A percentile compares a stretch with the other conserved stretches of the same genome.
phyloP scores from a whole-genome alignment of 139 green algal genomes.

The Chloropicon primus region DNA sequence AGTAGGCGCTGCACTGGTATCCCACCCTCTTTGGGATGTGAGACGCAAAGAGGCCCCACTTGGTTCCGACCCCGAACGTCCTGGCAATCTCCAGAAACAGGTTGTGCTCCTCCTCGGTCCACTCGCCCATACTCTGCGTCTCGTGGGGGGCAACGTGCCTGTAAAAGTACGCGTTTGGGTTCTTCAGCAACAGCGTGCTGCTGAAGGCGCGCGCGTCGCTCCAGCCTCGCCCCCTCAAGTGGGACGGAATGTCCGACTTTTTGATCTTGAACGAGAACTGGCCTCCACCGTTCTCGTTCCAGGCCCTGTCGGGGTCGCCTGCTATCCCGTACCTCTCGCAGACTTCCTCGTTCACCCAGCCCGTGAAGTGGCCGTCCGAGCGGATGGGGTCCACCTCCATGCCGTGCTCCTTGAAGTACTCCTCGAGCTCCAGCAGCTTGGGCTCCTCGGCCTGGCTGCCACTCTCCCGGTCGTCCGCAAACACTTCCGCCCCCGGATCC shows the following conservation, averaged over 20 bases:
- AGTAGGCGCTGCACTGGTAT: slow-evolving; percentile 45
- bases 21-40: slow-evolving; percentile 50
- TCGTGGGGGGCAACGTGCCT: slow-evolving; percentile 36
- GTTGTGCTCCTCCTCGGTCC: slow-evolving; percentile 45
- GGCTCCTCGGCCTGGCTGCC: too few species aligned
- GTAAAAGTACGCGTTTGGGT: slow-evolving; percentile 70
- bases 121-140: slow-evolving; percentile 36
- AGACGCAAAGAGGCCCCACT: slow-evolving; percentile 60
- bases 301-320: slow-evolving; percentile 18
- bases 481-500: too few species aligned
- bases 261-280: slow-evolving; percentile 27
- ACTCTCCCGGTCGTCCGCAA: background rate
- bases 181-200: slow-evolving; percentile 35
- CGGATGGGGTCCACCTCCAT: background rate
- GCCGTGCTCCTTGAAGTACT: background rate
- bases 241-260: slow-evolving; percentile 27
- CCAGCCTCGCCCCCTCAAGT: slow-evolving; percentile 30
- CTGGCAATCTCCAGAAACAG: slow-evolving; percentile 39
- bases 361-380: background rate
- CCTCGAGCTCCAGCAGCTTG: background rate
- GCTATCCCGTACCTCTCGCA: slow-evolving; percentile 21
- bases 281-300: slow-evolving; percentile 35
- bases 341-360: background rate
- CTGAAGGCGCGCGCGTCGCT: slow-evolving; percentile 24
- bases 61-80: slow-evolving; percentile 43